Evolutionary conservation across 495 filamentous ascomycete species (phyloP).

Genomic region (Penicillium pancosmium): DNA sequence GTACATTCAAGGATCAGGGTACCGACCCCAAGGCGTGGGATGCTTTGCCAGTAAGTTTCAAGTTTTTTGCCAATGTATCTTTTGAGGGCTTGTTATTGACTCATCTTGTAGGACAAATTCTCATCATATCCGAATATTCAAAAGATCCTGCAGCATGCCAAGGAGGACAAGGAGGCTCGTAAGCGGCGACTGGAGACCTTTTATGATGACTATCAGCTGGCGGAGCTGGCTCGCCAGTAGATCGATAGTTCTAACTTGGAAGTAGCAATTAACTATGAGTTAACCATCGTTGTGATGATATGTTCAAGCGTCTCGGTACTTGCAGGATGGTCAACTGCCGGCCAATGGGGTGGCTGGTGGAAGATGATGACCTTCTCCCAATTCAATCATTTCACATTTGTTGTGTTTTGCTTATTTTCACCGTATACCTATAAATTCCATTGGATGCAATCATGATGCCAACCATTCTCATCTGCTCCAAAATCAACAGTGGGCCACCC

Average conservation of each 20-base stretch:
- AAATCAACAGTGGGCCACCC: conserved; percentile 8
- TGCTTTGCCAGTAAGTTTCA: conserved; percentile 35
- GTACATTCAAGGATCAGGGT: conserved; percentile 37
- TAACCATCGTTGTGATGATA: background rate
- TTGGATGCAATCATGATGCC: too few relatives aligned
- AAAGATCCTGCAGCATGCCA: conserved; percentile 34
- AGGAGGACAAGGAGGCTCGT: conserved; percentile 35
- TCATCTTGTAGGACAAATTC: conserved; percentile 34
- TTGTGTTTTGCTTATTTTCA: background rate
- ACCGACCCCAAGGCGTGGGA: conserved; percentile 48
- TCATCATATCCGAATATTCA: conserved; percentile 40
- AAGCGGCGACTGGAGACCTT: conserved; percentile 30
- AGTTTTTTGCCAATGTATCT: background rate
- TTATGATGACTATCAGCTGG: conserved; percentile 33
- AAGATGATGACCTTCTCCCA: background rate
- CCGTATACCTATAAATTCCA: background rate
- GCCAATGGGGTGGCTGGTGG: background rate
- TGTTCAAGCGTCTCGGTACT: conserved; percentile 7
- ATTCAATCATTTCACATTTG: background rate
- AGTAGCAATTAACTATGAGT: background rate
- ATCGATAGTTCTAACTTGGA: background rate
- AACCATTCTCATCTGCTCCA: too few relatives aligned
- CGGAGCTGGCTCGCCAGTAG: conserved; percentile 17
- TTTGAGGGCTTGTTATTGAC: too few relatives aligned
- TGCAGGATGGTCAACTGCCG: background rate